Conservation (phyloP, 176 grass and related monocot species). For the Oryza coarctata region DNA sequence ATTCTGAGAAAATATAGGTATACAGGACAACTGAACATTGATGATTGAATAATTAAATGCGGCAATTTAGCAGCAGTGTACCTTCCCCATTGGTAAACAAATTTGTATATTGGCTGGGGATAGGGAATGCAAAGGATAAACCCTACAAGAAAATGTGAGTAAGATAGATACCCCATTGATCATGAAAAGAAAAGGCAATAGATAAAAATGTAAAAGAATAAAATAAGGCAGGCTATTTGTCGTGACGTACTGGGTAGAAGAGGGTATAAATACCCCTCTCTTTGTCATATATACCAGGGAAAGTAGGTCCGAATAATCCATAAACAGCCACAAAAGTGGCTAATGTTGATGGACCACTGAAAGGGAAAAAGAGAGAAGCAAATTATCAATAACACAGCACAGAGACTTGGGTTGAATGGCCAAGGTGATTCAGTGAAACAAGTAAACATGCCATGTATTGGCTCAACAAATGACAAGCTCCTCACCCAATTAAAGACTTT, state of each 20-base stretch:
- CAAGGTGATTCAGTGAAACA: constrained; percentile 7
- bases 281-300: constrained; percentile 90
- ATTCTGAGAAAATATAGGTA: constrained; percentile 20
- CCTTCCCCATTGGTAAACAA: constrained; percentile 88
- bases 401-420: constrained; percentile 19
- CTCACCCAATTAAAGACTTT: constrained; percentile 89
- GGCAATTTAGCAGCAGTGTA: constrained; percentile 36
- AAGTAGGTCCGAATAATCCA: constrained; percentile 89
- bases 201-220: neutral
- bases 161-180: constrained; percentile 31
- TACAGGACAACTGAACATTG: constrained; percentile 1
- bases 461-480: neutral
- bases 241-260: constrained; percentile 92
- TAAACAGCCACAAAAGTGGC: constrained; percentile 94
- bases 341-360: constrained; percentile 80
- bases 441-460: neutral
- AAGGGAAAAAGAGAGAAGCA: constrained; percentile 20
- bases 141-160: constrained; percentile 53
- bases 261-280: constrained; percentile 93
- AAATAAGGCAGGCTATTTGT: neutral
- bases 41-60: constrained; percentile 24
- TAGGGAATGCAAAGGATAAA: constrained; percentile 91
- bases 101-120: constrained; percentile 79
- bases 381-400: constrained; percentile 36
- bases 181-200: constrained; percentile 14